These are phyloP conservation scores for Microdochium paspali DNA, from an alignment of 2,329 filamentous ascomycete species.

Conservation along the genomic window DNA sequence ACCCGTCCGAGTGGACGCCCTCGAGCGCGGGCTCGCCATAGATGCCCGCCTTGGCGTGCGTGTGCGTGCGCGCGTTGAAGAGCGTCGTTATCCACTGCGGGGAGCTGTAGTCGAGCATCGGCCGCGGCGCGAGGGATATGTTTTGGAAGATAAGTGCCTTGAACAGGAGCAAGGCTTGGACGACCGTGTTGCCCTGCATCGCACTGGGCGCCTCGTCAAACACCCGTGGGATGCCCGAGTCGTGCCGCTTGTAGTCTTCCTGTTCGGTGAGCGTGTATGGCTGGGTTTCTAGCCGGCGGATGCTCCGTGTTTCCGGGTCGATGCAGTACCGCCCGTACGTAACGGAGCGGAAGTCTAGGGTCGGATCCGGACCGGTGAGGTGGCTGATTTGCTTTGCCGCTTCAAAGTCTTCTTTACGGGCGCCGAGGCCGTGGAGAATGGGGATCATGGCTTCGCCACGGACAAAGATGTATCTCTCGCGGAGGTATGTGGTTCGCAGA, in stretches of 20 bases:
- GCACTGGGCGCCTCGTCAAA: constrained; percentile 18
- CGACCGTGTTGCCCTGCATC: constrained; percentile 18
- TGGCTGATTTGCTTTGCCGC: constrained; percentile 11
- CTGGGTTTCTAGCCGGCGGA: constrained; percentile 18
- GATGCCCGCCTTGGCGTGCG: constrained; percentile 9
- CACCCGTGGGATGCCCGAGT: constrained; percentile 15
- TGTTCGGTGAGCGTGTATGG: constrained; percentile 16
- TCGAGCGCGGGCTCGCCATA: constrained; percentile 20
- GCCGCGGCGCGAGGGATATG: constrained; percentile 9
- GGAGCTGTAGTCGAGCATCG: constrained; percentile 15
- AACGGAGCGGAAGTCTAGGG: constrained; percentile 14
- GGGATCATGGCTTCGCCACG: constrained; percentile 13
- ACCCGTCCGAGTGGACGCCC: constrained; percentile 21
- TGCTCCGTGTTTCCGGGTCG: constrained; percentile 11
- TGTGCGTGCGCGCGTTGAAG: constrained; percentile 19
- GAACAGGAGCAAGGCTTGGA: constrained; percentile 20
- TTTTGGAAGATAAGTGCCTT: constrained; percentile 18
- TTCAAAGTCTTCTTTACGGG: constrained; percentile 13
- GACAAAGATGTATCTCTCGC: constrained; percentile 15
- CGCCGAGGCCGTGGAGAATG: constrained; percentile 14
- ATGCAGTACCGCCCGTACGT: constrained; percentile 16
- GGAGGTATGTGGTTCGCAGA: constrained; percentile 11
- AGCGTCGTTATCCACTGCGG: constrained; percentile 16
- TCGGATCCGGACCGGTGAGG: constrained; percentile 14
- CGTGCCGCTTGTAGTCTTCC: constrained; percentile 20